Evolutionary conservation across 192 early-diverging fungal species (phyloP).

Genomic region (Linnemannia exigua): DNA sequence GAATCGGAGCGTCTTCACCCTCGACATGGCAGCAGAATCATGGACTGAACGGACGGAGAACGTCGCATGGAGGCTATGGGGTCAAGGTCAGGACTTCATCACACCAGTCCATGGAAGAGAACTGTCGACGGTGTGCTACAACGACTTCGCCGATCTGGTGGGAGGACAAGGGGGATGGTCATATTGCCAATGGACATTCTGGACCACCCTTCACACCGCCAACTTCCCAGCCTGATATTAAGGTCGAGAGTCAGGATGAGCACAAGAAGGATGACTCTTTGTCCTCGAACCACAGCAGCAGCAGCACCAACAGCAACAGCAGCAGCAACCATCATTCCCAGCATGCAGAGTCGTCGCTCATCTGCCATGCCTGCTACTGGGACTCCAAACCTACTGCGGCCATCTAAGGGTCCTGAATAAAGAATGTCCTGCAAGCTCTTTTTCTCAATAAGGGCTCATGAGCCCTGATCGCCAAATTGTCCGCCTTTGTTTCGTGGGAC

Average conservation of each 20-base stretch:
- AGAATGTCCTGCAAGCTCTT: not conserved
- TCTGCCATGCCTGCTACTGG: constrained; percentile 46
- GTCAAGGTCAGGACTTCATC: constrained; percentile 20
- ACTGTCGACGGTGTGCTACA: constrained; percentile 36
- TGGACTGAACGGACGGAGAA: constrained; percentile 3
- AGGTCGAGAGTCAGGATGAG: constrained; percentile 23
- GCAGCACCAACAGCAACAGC: not conserved
- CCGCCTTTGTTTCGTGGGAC: too few species aligned
- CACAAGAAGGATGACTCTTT: not conserved
- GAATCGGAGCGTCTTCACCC: constrained; percentile 13
- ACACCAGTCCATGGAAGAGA: constrained; percentile 11
- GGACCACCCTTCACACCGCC: not conserved
- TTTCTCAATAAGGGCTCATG: too few species aligned
- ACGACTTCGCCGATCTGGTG: constrained; percentile 64
- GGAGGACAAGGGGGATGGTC: constrained; percentile 15
- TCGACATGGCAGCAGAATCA: constrained; percentile 10
- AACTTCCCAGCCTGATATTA: constrained; percentile 17
- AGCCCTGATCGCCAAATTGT: too few species aligned
- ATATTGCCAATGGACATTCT: constrained; percentile 1
- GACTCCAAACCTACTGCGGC: constrained; percentile 5
- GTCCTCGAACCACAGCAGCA: not conserved
- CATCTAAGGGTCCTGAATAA: not conserved
- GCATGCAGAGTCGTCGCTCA: not conserved
- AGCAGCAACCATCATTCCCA: not conserved
- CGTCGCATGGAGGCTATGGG: constrained; percentile 25